Percentiles rank a stretch among this genome's conserved stretches.
Evolutionary conservation across 495 filamentous ascomycete genomes (phyloP).

Genomic region (Hypoxylon fuscum): DNA sequence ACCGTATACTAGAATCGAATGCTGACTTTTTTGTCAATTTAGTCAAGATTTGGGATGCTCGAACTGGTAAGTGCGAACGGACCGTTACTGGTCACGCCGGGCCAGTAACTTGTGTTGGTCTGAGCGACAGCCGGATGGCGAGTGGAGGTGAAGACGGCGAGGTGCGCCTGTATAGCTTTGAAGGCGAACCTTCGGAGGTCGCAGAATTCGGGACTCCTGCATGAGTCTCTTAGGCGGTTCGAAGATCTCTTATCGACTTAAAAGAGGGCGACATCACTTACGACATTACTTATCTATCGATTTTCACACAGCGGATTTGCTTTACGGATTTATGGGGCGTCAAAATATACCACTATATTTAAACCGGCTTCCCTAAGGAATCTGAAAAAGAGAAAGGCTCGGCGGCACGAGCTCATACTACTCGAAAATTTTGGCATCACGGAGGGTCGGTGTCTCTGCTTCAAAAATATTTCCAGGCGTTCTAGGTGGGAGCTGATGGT

Average conservation of each 20-base stretch:
- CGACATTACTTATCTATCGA: neutral
- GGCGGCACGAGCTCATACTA: constrained; percentile 6
- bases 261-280: neutral
- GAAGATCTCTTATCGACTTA: neutral
- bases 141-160: constrained; percentile 94
- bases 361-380: constrained; percentile 14
- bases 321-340: constrained; percentile 21
- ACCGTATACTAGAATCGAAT: neutral
- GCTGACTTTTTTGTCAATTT: constrained; percentile 19
- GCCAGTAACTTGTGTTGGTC: constrained; percentile 89
- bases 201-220: constrained; percentile 49
- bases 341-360: constrained; percentile 30
- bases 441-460: constrained; percentile 19
- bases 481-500: constrained; percentile 2
- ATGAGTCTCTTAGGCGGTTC: constrained; percentile 14
- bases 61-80: constrained; percentile 87
- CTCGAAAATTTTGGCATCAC: constrained; percentile 9
- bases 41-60: constrained; percentile 90
- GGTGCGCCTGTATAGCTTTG: constrained; percentile 87
- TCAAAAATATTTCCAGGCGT: constrained; percentile 16
- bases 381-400: constrained; percentile 12
- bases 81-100: constrained; percentile 90
- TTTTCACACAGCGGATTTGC: constrained; percentile 17
- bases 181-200: constrained; percentile 54
- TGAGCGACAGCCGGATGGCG: constrained; percentile 86